Conservation (phyloP, 345 rosid genomes). For the Sisymbrium irio region DNA sequence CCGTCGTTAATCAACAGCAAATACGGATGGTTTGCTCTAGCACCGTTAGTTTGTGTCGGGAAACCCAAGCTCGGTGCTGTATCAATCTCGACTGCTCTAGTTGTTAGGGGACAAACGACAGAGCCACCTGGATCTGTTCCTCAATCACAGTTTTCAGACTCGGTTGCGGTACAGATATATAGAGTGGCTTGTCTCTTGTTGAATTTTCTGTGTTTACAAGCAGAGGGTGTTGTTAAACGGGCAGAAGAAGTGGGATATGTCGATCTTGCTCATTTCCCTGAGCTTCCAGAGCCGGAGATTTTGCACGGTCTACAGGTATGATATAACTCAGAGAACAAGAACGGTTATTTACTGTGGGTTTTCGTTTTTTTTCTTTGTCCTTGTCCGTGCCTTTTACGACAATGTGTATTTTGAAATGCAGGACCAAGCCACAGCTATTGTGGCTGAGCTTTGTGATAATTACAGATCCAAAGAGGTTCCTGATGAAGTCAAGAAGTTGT, state of each 20-base stretch:
- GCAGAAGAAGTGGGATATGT: constrained; percentile 84
- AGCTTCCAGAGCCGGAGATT: constrained; percentile 95
- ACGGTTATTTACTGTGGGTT: neutral
- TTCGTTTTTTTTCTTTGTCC: neutral
- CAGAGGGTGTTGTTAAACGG: constrained; percentile 74
- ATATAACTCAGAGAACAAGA: neutral
- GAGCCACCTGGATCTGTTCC: constrained; percentile 40
- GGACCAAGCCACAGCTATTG: constrained; percentile 74
- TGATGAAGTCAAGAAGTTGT: constrained; percentile 45
- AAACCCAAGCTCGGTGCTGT: constrained; percentile 43
- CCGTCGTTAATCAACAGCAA: constrained; percentile 58
- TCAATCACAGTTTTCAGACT: constrained; percentile 69
- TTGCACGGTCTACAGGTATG: constrained; percentile 89
- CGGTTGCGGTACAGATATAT: constrained; percentile 76
- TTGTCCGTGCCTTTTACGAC: neutral
- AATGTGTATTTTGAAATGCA: constrained; percentile 34
- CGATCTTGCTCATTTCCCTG: constrained; percentile 85
- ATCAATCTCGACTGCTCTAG: constrained; percentile 48
- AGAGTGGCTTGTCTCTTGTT: constrained; percentile 68
- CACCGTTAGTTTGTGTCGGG: constrained; percentile 57
- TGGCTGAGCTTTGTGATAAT: constrained; percentile 53
- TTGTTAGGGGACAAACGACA: constrained; percentile 46
- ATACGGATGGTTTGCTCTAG: constrained; percentile 82
- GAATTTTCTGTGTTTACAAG: constrained; percentile 83
- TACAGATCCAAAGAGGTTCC: constrained; percentile 45